Percentiles rank a stretch among this genome's conserved stretches.
phyloP scores from a whole-genome alignment of 495 filamentous ascomycete species.

The Xylaria castorea region DNA sequence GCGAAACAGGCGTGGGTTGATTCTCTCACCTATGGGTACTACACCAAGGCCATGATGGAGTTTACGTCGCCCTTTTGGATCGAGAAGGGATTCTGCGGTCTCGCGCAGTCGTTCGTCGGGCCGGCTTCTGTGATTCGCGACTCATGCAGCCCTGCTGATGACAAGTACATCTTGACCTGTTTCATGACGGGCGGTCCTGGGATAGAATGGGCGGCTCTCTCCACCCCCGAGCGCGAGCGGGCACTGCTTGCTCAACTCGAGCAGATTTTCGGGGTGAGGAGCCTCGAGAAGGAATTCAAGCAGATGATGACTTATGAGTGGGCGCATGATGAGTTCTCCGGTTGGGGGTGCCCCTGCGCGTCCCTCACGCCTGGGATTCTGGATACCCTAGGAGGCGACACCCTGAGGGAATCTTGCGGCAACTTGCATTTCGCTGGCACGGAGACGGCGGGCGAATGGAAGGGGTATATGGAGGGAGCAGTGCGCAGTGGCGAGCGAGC shows the following conservation, averaged over 20 bases:
- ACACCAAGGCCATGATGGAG: conserved; percentile 46
- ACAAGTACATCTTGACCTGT: conserved; percentile 32
- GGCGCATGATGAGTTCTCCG: background rate
- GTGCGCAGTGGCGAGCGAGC: conserved; percentile 46
- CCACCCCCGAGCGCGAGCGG: background rate
- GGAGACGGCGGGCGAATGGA: conserved; percentile 53
- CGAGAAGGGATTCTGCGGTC: conserved; percentile 38
- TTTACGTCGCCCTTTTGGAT: conserved; percentile 46
- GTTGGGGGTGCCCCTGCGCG: conserved; percentile 7
- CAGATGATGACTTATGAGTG: conserved; percentile 2
- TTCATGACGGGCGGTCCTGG: background rate
- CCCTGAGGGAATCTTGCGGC: conserved; percentile 36
- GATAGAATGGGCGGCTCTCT: background rate
- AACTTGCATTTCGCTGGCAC: conserved; percentile 58
- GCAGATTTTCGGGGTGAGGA: background rate
- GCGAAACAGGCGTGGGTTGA: conserved; percentile 28
- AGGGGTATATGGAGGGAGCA: conserved; percentile 60
- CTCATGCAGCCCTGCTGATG: conserved; percentile 36
- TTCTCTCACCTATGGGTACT: conserved; percentile 40
- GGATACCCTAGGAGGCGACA: conserved; percentile 35
- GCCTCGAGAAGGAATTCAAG: background rate
- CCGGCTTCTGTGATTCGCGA: conserved; percentile 46
- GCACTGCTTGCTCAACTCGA: background rate
- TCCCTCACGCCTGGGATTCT: conserved; percentile 27
- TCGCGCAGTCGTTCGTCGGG: conserved; percentile 42